Conservation (phyloP, 2,329 filamentous ascomycete species). For the Cryoendolithus antarcticus region DNA sequence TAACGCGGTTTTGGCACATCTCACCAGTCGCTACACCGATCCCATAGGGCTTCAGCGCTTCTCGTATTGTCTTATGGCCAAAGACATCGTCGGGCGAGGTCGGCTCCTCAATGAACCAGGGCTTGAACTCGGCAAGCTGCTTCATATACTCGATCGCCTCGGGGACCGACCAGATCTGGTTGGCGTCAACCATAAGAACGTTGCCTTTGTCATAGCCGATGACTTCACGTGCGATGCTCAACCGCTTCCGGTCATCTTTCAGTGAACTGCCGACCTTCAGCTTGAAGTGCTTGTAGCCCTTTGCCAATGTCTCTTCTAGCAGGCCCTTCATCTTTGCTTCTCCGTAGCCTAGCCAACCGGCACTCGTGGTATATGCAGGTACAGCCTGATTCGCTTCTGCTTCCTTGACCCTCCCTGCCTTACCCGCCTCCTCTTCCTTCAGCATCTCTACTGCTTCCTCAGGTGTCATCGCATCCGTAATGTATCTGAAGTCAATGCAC, state of each 20-base stretch:
- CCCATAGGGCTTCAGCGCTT: conserved; percentile 60
- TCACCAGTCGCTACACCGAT: conserved; percentile 85
- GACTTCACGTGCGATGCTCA: conserved; percentile 63
- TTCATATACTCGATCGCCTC: conserved; percentile 83
- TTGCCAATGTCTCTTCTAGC: conserved; percentile 58
- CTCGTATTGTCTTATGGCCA: conserved; percentile 72
- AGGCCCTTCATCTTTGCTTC: conserved; percentile 75
- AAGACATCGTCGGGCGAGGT: conserved; percentile 83
- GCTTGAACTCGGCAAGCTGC: conserved; percentile 67
- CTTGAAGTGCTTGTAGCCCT: conserved; percentile 81
- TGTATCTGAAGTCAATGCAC: conserved; percentile 91
- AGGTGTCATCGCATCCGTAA: conserved; percentile 78
- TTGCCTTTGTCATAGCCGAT: conserved; percentile 75
- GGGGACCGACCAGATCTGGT: conserved; percentile 81
- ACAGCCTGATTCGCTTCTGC: conserved; percentile 64
- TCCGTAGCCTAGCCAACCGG: conserved; percentile 83
- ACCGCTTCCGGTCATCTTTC: conserved; percentile 56
- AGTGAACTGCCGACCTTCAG: conserved; percentile 71
- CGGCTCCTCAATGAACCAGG: conserved; percentile 92
- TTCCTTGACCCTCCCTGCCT: conserved; percentile 59
- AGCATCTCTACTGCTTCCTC: conserved; percentile 68
- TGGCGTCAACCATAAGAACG: conserved; percentile 84
- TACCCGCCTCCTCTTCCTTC: conserved; percentile 51
- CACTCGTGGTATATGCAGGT: conserved; percentile 80
- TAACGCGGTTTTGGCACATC: conserved; percentile 89